phyloP scores from a whole-genome alignment of 805 yeast species.

The Starmerella vitae region DNA sequence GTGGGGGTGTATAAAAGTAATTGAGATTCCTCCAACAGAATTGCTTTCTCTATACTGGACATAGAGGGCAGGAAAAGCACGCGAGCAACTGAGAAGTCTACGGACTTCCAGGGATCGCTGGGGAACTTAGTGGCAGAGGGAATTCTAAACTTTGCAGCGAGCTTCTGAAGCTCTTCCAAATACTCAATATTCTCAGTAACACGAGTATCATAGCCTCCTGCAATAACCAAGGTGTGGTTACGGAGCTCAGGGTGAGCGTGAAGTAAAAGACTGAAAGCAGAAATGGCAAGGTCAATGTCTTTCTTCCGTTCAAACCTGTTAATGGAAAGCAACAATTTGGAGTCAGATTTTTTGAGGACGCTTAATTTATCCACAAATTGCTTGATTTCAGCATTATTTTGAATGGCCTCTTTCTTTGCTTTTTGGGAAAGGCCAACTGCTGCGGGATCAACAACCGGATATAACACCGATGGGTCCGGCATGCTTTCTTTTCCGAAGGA shows the following conservation, averaged over 20 bases:
- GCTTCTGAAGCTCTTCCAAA: constrained; percentile 42
- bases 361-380: constrained; percentile 6
- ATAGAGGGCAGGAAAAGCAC: constrained; percentile 75
- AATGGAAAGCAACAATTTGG: constrained; percentile 44
- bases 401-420: neutral
- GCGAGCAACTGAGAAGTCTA: constrained; percentile 26
- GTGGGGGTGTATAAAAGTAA: constrained; percentile 77
- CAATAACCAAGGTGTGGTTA: constrained; percentile 41
- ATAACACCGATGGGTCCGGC: constrained; percentile 41
- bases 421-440: neutral
- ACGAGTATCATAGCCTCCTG: constrained; percentile 83
- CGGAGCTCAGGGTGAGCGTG: constrained; percentile 26
- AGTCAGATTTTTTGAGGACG: neutral
- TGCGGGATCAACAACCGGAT: constrained; percentile 63
- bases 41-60: constrained; percentile 48
- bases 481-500: constrained; percentile 37
- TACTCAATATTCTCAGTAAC: constrained; percentile 65
- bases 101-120: constrained; percentile 15
- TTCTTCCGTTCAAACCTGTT: constrained; percentile 86
- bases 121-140: constrained; percentile 32
- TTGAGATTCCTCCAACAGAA: constrained; percentile 43
- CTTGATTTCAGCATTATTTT: neutral
- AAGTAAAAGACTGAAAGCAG: constrained; percentile 41
- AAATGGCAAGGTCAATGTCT: constrained; percentile 63
- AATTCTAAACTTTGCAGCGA: constrained; percentile 37